Evolutionary conservation across 352 stramenopile genomes (phyloP).

Genomic region (Phytopythium chamaehyphon): DNA sequence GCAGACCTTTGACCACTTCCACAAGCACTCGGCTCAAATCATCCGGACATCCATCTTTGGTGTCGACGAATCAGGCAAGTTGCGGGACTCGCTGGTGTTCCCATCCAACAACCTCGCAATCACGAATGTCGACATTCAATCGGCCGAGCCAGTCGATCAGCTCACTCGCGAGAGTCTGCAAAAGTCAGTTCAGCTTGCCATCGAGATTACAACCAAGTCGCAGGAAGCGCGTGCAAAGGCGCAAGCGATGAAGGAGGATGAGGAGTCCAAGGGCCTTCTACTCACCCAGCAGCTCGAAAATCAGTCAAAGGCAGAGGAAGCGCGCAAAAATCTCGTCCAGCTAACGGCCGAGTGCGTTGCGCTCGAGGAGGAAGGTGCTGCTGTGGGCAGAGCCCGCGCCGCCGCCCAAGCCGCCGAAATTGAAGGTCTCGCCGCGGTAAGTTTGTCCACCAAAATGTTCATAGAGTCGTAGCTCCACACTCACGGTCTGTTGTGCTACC

Average conservation of each 20-base stretch:
- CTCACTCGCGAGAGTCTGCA: slow-evolving; percentile 72
- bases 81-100: slow-evolving; percentile 57
- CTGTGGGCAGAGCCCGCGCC: slow-evolving; percentile 58
- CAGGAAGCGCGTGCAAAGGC: slow-evolving; percentile 77
- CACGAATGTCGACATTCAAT: slow-evolving; percentile 83
- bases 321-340: slow-evolving; percentile 74
- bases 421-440: slow-evolving; percentile 50
- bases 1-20: slow-evolving; percentile 76
- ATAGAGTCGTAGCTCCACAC: neutral
- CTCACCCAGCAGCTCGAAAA: slow-evolving; percentile 79
- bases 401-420: slow-evolving; percentile 68
- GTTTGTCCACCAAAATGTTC: neutral
- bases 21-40: slow-evolving; percentile 73
- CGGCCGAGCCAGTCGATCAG: slow-evolving; percentile 67
- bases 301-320: slow-evolving; percentile 63
- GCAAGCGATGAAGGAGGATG: slow-evolving; percentile 76
- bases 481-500: neutral
- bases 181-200: slow-evolving; percentile 79
- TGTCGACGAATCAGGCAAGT: slow-evolving; percentile 44
- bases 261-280: slow-evolving; percentile 68
- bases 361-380: slow-evolving; percentile 58
- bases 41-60: slow-evolving; percentile 81
- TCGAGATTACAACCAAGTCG: slow-evolving; percentile 84
- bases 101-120: slow-evolving; percentile 74
- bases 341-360: slow-evolving; percentile 66